Evolutionary conservation across 139 green algal species (phyloP).

Genomic region (Chlamydomonas sp.): DNA sequence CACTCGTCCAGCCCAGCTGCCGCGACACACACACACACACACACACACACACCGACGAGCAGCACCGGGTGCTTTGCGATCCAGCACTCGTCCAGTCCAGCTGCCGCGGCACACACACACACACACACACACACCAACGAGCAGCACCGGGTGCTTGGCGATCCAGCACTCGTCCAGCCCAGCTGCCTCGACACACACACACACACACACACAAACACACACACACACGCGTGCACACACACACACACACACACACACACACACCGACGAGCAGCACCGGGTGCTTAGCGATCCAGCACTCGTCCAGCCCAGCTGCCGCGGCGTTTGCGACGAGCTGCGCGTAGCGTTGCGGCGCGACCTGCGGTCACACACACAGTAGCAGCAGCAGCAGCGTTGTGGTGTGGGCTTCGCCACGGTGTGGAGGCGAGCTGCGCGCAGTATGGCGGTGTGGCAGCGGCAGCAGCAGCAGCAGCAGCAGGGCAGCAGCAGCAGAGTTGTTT

Average conservation of each 20-base stretch:
- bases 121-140: background rate
- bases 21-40: background rate
- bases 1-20: no score
- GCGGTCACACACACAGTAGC: no score
- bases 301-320: constrained; percentile 51
- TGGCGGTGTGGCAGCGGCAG: no score
- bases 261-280: constrained; percentile 65
- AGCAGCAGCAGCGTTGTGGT: no score
- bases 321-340: constrained; percentile 59
- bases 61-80: constrained; percentile 71
- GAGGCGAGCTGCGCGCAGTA: no score
- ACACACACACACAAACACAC: background rate
- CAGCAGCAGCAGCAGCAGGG: no score
- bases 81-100: constrained; percentile 66
- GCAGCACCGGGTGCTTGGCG: background rate
- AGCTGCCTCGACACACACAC: background rate
- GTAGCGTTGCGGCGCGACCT: constrained; percentile 17
- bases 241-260: constrained; percentile 11
- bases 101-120: constrained; percentile 38
- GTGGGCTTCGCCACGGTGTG: no score
- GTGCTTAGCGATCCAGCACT: constrained; percentile 75
- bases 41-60: constrained; percentile 35
- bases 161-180: background rate
- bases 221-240: background rate
- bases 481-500: no score